Base-by-base conservation (phyloP, 345 rosid species). In the Linum usitatissimum region DNA sequence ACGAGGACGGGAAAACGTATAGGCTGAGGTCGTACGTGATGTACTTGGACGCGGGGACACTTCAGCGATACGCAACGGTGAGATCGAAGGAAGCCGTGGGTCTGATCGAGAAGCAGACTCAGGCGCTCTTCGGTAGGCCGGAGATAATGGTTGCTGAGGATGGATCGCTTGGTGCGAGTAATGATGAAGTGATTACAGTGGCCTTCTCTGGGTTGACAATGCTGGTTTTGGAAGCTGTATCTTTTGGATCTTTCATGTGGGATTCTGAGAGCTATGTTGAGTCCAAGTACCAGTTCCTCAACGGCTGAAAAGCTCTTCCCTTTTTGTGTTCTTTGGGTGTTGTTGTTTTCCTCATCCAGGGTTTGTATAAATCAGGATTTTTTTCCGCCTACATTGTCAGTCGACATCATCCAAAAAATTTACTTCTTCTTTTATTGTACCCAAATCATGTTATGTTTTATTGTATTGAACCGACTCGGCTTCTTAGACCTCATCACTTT, bases 161-260 rank as follows among this genome's bases (percentile, higher is more conserved):
- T 21, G 98, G 98, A 40, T 77, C 85, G 17, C 75, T 89, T 0
- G 95, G 89, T 64, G 77, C 81, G 0, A 76, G 84, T 0, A 84
- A 67, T 3, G 91, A 89, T 55, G 90, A 86, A 77, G 73, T 79
- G 60, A 53, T 86, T 28, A 71, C 86, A 3, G 36, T 84, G 45
- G 60, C 84, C 21, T 82, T 85, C 78, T 71, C 93, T 0, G 93
- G 96, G 39, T 79, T 89, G 79, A 81, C 95, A 0, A 89, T 85
- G 96, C 79, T 89, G 61, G 83, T 87, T 18, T 62, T 92, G 80
- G 96, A 92, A 79, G 98, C 98, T 3, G 93, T 84, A 48, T 83
- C 87, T 38, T 87, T 89, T 21, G 98, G 98, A 54, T 84, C 98
- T 9, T 89, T 92, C 79, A 64, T 85, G 18, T 92, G 98, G 96